These are phyloP conservation scores for Camelina laxa DNA, from an alignment of 345 rosid species.

Conservation along the genomic window DNA sequence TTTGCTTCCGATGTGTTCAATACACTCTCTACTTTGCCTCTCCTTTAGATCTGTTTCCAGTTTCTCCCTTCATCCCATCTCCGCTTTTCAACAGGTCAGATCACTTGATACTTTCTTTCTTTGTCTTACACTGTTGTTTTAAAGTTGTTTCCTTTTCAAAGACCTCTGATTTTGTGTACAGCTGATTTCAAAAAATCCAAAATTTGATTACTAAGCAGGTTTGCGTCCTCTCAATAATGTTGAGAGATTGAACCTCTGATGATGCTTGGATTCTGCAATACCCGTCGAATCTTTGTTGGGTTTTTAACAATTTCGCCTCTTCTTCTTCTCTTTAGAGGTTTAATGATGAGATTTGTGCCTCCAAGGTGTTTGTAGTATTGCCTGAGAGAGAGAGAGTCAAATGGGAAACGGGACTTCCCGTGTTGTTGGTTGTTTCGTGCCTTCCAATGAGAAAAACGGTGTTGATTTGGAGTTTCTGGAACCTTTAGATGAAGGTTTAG, in stretches of 20 bases:
- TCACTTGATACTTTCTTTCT: constrained; percentile 41
- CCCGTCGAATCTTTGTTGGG: constrained; percentile 62
- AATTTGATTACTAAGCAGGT: constrained; percentile 30
- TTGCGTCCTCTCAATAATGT: constrained; percentile 23
- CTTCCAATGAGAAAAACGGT: constrained; percentile 74
- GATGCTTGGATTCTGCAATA: constrained; percentile 58
- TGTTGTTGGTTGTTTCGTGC: constrained; percentile 90
- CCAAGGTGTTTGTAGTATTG: constrained; percentile 46
- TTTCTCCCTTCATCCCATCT: constrained; percentile 66
- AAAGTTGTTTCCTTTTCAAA: constrained; percentile 2
- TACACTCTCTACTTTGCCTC: constrained; percentile 51
- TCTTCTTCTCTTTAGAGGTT: constrained; percentile 44
- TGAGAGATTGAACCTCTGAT: constrained; percentile 54
- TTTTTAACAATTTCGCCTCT: constrained; percentile 53
- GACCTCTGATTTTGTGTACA: constrained; percentile 26
- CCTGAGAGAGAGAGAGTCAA: constrained; percentile 30
- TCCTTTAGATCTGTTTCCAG: constrained; percentile 68
- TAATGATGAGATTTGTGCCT: constrained; percentile 47
- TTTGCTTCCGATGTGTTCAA: constrained; percentile 52
- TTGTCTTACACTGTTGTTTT: not conserved
- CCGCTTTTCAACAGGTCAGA: constrained; percentile 67
- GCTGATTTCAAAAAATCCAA: constrained; percentile 25
- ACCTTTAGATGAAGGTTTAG: constrained; percentile 92
- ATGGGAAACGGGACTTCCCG: constrained; percentile 98
- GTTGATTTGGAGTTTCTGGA: constrained; percentile 84